Conservation (phyloP, 1,284 basidiomycete species). For the Rugosomyces carneus region DNA sequence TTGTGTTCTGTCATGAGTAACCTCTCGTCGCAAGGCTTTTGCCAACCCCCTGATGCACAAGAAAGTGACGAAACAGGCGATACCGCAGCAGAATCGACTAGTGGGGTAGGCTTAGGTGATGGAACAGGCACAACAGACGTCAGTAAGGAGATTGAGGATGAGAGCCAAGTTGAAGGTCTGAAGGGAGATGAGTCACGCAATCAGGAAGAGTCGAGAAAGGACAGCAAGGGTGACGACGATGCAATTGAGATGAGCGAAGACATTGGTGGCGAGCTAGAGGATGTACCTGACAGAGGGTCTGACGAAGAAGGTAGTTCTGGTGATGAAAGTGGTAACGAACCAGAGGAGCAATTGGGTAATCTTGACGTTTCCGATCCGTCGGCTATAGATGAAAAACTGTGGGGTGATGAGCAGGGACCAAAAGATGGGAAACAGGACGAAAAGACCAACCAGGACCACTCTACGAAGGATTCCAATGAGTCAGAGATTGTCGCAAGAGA, state of each 20-base stretch:
- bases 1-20: slow-evolving; percentile 71
- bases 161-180: slow-evolving; percentile 94
- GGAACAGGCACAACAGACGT: slow-evolving; percentile 84
- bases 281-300: slow-evolving; percentile 62
- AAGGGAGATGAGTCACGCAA: slow-evolving; percentile 56
- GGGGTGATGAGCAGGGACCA: slow-evolving; percentile 76
- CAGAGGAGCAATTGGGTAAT: slow-evolving; percentile 82
- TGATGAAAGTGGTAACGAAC: slow-evolving; percentile 54
- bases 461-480: slow-evolving; percentile 41
- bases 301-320: slow-evolving; percentile 49
- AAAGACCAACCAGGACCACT: slow-evolving; percentile 49
- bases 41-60: slow-evolving; percentile 71
- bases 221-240: slow-evolving; percentile 55
- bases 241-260: slow-evolving; percentile 75
- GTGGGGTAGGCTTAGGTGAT: slow-evolving; percentile 82
- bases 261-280: slow-evolving; percentile 78
- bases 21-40: slow-evolving; percentile 87
- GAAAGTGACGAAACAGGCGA: slow-evolving; percentile 45
- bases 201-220: slow-evolving; percentile 30
- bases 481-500: slow-evolving; percentile 80
- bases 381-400: slow-evolving; percentile 93
- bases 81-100: slow-evolving; percentile 50
- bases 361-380: slow-evolving; percentile 85
- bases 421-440: slow-evolving; percentile 44
- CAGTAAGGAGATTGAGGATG: slow-evolving; percentile 90